Percentiles rank a stretch among this genome's conserved stretches.
Evolutionary conservation across 768 basidiomycete genomes (phyloP).

Genomic region (Leccinum subgranulosum): DNA sequence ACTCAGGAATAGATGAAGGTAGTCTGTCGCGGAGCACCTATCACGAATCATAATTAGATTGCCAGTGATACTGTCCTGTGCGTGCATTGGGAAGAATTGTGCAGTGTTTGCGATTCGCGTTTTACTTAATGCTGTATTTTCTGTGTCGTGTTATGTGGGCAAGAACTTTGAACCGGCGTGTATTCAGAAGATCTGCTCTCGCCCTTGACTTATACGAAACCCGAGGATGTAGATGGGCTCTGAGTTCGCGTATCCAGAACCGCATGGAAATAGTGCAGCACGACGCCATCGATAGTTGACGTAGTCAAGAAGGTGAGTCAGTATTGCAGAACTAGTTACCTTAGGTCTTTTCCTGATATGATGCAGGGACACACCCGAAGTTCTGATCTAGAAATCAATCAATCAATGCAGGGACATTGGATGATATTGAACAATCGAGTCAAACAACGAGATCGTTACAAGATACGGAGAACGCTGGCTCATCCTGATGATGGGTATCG

Average conservation of each 20-base stretch:
- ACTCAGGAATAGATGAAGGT: neutral
- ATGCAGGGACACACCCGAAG: neutral
- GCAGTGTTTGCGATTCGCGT: neutral
- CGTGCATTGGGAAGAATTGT: too few species aligned
- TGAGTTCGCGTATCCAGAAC: neutral
- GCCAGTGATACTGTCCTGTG: neutral
- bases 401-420: neutral
- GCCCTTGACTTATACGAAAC: neutral
- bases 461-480: neutral
- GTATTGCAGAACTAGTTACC: neutral
- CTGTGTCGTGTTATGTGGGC: neutral
- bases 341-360: neutral
- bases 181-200: neutral
- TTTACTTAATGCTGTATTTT: neutral
- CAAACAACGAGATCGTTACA: neutral
- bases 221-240: neutral
- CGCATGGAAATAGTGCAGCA: neutral
- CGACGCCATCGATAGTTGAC: neutral
- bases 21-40: too few species aligned
- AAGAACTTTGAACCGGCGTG: neutral
- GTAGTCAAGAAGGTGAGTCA: neutral
- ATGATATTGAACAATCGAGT: neutral
- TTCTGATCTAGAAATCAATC: neutral
- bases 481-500: constrained; percentile 4
- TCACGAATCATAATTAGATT: too few species aligned